Evolutionary conservation across 2,329 filamentous ascomycete genomes (phyloP), one percentile per base, ranked within the genome.

Genomic region (Aulographum hederae): DNA sequence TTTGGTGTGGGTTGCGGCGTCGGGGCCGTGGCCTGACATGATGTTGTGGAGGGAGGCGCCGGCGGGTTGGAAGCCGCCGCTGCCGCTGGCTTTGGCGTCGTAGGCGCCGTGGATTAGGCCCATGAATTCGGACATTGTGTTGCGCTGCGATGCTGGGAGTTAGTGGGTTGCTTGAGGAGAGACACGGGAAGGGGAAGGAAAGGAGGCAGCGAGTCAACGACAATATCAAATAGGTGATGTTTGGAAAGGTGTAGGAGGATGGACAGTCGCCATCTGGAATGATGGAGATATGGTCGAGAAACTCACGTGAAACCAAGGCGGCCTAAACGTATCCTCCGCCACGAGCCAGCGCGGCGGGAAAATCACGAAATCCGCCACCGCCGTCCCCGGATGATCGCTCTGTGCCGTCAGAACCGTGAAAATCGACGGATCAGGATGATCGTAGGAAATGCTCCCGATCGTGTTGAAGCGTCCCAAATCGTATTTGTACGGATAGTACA

Each of bases 401-500:
- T 63, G 64, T 1, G 65, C 69, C 0, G 70, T 68, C 13, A 75
- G 54, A 3, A 75, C 70, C 18, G 68, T 82, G 54, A 76, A 85
- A 49, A 85, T 82, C 38, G 67, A 73, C 1, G 78, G 78, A 46
- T 85, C 78, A 1, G 77, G 77, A 46, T 85, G 78, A 49, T 85
- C 78, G 45, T 69, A 80, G 5, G 70, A 76, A 40, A 80, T 71
- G 33, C 64, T 71, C 14, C 78, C 78, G 28, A 85, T 72, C 27
- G 69, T 71, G 54, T 75, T 78, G 61, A 82, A 85, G 19, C 76
- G 69, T 17, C 73, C 75, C 1, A 85, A 63, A 43, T 84, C 78
- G 56, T 85, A 85, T 54, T 85, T 85, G 64, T 72, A 81, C 0
- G 78, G 78, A 37, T 77, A 76, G 53, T 82, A 84, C 39, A 71